Base-by-base conservation (phyloP, 768 basidiomycete genomes). In the Phlebiopsis gigantea region DNA sequence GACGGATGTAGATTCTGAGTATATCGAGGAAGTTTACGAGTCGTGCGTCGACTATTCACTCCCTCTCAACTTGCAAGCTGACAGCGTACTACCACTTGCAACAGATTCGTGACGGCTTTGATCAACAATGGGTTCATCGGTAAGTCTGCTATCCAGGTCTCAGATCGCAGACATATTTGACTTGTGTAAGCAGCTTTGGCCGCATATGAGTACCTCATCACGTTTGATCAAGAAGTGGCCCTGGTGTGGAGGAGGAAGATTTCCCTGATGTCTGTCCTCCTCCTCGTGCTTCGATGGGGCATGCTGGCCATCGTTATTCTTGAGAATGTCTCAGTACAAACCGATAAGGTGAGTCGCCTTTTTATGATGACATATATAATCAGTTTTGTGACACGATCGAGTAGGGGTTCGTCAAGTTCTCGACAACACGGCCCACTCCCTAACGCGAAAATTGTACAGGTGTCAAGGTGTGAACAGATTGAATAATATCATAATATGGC, bases 191-290 rank as follows among this genome's bases (percentile, higher is more conserved):
- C 28, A 51, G 50, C 50, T 14, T 14, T 51, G 24, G 50, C 39
- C 1, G n/a, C 24, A 29, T 51, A 41, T 30, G 50, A 51, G 24
- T 51, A 41, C 21, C 4, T 51, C 17, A 51, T 51, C 19, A 51
- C 50, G 7, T 24, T 51, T 21, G 30, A 34, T 7, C 31, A 51
- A 4, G 50, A 51, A 22, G 50, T 51, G 1, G 19, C 21, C 31
- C 22, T 51, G 17, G 50, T 51, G 15, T 51, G 50, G 50, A 39
- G 31, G 21, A 51, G 24, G 30, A 51, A 51, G 22, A n/a, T 51
- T 21, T 34, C 50, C 1, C n/a, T 51, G 14, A 51, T 19, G 15
- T 51, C 50, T 2, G 30, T 31, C 22, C 21, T 51, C 19, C 14
- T 51, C 5, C 12, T 51, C 21, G 34, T 22, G 6, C 30, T 51